Conservation (phyloP, 2,329 filamentous ascomycete species). For the Ustulina deusta region DNA sequence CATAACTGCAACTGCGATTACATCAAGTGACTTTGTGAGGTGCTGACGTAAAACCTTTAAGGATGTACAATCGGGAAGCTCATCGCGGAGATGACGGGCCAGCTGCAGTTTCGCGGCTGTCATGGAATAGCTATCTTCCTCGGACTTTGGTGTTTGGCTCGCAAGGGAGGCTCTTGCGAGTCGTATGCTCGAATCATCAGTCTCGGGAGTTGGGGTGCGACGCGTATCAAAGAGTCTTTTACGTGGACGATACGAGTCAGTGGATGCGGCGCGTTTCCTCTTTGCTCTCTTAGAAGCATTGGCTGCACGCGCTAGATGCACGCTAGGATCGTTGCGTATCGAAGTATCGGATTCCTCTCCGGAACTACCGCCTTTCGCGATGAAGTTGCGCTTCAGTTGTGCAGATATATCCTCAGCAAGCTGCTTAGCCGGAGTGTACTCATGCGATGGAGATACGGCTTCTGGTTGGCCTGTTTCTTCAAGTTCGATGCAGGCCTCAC, state of each 20-base stretch:
- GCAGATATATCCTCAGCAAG: constrained; percentile 27
- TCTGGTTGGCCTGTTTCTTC: constrained; percentile 16
- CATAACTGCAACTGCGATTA: constrained; percentile 66
- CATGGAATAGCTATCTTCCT: constrained; percentile 49
- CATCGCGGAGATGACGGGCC: constrained; percentile 59
- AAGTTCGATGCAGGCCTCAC: background rate
- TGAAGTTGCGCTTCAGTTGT: constrained; percentile 26
- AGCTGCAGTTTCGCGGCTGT: constrained; percentile 60
- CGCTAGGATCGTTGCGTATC: constrained; percentile 42
- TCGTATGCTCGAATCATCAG: constrained; percentile 45
- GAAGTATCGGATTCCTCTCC: constrained; percentile 36
- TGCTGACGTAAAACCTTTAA: constrained; percentile 65
- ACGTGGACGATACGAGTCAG: constrained; percentile 27
- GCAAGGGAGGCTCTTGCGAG: constrained; percentile 47
- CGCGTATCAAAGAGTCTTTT: constrained; percentile 30
- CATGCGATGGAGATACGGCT: constrained; percentile 26
- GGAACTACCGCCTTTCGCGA: constrained; percentile 18
- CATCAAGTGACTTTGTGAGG: constrained; percentile 62
- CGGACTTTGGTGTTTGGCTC: constrained; percentile 42
- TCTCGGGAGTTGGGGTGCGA: constrained; percentile 34
- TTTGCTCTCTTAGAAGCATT: constrained; percentile 39
- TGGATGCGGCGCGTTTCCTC: constrained; percentile 34
- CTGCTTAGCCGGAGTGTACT: constrained; percentile 25
- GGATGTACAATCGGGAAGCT: constrained; percentile 64
- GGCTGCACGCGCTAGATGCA: constrained; percentile 45